phyloP scores from a whole-genome alignment of 225 moss, liverwort and hornwort genomes.

The Neckera pumila region DNA sequence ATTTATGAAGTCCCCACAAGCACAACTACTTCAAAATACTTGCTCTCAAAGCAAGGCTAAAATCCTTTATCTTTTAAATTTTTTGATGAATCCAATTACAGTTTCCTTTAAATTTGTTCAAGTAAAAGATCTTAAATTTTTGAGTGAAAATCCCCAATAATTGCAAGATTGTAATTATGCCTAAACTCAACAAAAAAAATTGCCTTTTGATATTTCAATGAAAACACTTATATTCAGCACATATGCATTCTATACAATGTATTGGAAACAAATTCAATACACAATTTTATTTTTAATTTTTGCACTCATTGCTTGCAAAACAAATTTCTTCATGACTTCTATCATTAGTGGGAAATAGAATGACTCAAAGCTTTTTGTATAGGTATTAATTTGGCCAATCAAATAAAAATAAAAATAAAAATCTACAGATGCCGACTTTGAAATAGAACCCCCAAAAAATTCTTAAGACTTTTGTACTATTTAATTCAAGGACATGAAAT shows the following conservation, averaged over 20 bases:
- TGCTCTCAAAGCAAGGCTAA: not conserved
- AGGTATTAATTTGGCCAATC: not conserved
- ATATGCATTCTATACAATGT: not conserved
- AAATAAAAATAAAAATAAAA: not conserved
- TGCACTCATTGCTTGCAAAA: not conserved
- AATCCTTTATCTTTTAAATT: not conserved
- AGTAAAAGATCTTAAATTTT: not conserved
- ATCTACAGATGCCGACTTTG: rapidly evolving
- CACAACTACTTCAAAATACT: not conserved
- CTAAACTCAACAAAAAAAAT: rapidly evolving
- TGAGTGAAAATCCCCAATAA: not conserved
- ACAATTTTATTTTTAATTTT: not conserved
- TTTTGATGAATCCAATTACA: not conserved
- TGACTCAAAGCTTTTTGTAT: not conserved
- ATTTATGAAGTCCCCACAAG: not conserved
- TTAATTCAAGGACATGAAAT: not conserved
- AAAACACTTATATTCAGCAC: not conserved
- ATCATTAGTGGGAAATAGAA: not conserved
- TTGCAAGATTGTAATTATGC: not conserved
- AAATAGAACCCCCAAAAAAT: not conserved
- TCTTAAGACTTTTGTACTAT: not conserved
- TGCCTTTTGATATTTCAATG: rapidly evolving
- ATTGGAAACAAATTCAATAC: not conserved
- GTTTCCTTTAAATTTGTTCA: not conserved
- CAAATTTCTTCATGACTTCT: not conserved